Conservation (phyloP, 306 rosid genomes). For the Begonia masoniana region DNA sequence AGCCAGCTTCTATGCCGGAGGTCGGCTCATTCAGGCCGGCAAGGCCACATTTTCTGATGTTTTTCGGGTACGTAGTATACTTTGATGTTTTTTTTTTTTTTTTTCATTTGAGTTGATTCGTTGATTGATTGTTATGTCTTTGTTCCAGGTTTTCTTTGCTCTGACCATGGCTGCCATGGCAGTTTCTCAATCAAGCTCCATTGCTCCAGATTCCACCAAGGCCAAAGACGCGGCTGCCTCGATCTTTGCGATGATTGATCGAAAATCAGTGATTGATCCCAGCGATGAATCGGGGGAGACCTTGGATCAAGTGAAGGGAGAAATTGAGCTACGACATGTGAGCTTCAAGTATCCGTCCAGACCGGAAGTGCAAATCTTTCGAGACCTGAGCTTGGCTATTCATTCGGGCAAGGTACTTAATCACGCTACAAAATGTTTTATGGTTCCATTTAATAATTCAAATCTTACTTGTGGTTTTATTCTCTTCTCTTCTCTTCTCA, state of each 20-base stretch:
- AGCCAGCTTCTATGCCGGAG: slow-evolving; percentile 49
- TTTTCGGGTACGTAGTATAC: slow-evolving; percentile 36
- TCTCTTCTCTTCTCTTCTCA: slow-evolving; percentile 12
- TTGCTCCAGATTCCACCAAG: slow-evolving; percentile 41
- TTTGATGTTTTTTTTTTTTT: neutral
- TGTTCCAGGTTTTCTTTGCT: slow-evolving; percentile 49
- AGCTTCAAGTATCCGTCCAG: slow-evolving; percentile 62
- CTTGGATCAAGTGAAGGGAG: slow-evolving; percentile 43
- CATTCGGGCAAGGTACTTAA: slow-evolving; percentile 45
- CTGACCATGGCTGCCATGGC: slow-evolving; percentile 43
- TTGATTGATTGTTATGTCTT: neutral
- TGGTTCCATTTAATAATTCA: neutral
- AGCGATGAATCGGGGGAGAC: slow-evolving; percentile 35
- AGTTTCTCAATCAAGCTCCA: slow-evolving; percentile 39
- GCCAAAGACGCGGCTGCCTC: slow-evolving; percentile 49
- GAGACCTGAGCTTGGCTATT: slow-evolving; percentile 48
- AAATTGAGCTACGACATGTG: slow-evolving; percentile 41
- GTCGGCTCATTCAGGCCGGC: slow-evolving; percentile 35
- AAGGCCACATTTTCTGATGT: slow-evolving; percentile 34
- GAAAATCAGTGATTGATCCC: slow-evolving; percentile 43
- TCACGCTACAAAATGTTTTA: neutral
- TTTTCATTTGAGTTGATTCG: neutral
- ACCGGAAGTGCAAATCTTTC: slow-evolving; percentile 41
- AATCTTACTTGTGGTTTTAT: slow-evolving; percentile 7
- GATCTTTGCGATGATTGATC: slow-evolving; percentile 50